Percentiles rank a stretch among this genome's conserved stretches.
Evolutionary conservation across 1,284 basidiomycete genomes (phyloP).

Genomic region (Cryptococcus sp.): DNA sequence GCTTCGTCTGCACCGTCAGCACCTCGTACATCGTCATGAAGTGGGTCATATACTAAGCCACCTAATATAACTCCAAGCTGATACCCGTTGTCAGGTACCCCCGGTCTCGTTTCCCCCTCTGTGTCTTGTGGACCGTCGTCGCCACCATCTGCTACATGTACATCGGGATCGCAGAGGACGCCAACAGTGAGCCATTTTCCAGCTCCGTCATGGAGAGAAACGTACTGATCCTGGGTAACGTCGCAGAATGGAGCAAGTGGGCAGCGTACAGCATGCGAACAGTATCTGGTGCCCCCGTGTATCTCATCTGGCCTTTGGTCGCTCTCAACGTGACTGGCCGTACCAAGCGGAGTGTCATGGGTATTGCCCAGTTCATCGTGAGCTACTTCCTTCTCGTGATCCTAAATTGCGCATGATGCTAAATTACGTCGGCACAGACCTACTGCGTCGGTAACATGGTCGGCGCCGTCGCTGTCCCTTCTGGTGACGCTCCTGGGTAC

Average conservation of each 20-base stretch:
- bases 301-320: conserved; percentile 37
- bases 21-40: conserved; percentile 17
- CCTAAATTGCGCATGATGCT: background rate
- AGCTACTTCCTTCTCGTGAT: conserved; percentile 2
- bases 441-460: conserved; percentile 37
- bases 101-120: conserved; percentile 24
- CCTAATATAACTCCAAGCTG: too few relatives aligned
- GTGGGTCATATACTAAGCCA: background rate
- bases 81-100: conserved; percentile 3
- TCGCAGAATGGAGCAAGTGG: conserved; percentile 29
- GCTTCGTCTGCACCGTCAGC: conserved; percentile 17
- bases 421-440: background rate
- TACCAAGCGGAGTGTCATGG: conserved; percentile 34
- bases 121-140: conserved; percentile 18
- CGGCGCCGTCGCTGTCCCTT: conserved; percentile 26
- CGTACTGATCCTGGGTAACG: background rate
- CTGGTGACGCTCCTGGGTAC: conserved; percentile 27
- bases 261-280: conserved; percentile 22
- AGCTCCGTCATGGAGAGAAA: background rate
- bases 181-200: conserved; percentile 3
- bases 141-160: conserved; percentile 27
- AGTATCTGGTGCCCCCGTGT: conserved; percentile 23
- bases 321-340: conserved; percentile 33
- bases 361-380: conserved; percentile 17
- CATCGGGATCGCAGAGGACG: conserved; percentile 20